Conservation (phyloP, 75 land plant genomes). For the Pinus albicaulis region DNA sequence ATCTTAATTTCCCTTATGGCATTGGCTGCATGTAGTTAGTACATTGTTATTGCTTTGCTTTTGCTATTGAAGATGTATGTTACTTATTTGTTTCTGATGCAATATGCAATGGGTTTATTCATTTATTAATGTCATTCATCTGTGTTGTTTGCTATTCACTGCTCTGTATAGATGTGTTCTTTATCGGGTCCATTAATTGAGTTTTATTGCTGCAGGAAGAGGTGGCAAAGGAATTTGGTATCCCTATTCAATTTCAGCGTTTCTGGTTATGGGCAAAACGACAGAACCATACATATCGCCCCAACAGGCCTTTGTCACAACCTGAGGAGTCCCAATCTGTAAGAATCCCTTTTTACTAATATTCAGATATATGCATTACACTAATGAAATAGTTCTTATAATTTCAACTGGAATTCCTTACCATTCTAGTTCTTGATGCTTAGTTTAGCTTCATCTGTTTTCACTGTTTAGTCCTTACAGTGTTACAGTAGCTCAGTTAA, state of each 20-base stretch:
- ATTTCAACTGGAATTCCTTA: neutral
- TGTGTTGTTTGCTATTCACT: neutral
- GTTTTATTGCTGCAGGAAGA: slow-evolving; percentile 50
- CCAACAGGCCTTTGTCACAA: slow-evolving; percentile 65
- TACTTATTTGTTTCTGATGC: too few species aligned
- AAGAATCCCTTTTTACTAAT: slow-evolving; percentile 6
- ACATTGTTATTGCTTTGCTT: too few species aligned
- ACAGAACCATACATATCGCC: slow-evolving; percentile 84
- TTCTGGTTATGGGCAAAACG: slow-evolving; percentile 90
- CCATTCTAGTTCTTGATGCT: neutral
- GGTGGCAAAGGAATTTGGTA: slow-evolving; percentile 63
- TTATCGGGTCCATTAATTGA: slow-evolving; percentile 1
- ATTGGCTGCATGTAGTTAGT: too few species aligned
- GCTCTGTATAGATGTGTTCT: neutral
- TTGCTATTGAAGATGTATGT: too few species aligned
- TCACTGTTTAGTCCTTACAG: neutral
- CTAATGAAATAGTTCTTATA: neutral
- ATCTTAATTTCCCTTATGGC: too few species aligned
- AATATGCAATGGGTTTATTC: too few species aligned
- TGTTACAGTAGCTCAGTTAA: neutral
- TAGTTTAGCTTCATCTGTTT: neutral
- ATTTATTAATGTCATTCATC: neutral
- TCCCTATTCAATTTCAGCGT: slow-evolving; percentile 69
- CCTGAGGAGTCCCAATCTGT: slow-evolving; percentile 73
- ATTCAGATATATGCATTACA: neutral